Evolutionary conservation across 176 grass and related monocot genomes (phyloP), one percentile per base, ranked within the genome.

Genomic region (Thinopyrum elongatum): DNA sequence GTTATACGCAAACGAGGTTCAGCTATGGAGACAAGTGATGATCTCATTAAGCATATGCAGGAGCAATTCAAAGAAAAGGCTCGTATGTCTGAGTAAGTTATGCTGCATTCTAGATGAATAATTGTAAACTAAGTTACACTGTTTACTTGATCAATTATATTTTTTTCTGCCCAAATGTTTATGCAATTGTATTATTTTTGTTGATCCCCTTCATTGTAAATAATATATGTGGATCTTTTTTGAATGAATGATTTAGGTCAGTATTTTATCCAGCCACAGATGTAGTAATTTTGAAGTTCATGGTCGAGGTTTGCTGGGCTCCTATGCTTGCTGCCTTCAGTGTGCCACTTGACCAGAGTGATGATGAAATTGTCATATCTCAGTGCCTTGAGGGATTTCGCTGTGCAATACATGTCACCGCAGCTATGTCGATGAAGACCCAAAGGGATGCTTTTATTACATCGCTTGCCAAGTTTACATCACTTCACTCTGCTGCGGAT

Each of bases 321-420:
- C 97, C 97, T 60, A 99, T 99, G 97, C 86, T 99, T 88, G 97
- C 94, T 71, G 97, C 97, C 31, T 99, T 99, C 87, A 99, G 97
- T 77, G 97, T 99, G 75, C 97, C 97, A 83, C 92, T 99, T 87
- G 97, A 99, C 85, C 94, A 88, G 83, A 99, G 88, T 79, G 97
- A 92, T 21, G 94, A 99, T 15, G 92, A 96, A 83, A 86, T 91
- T 57, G 84, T 96, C 35, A 91, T 94, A 90, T 85, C 90, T 22
- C 92, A 94, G 88, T 99, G 97, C 72, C 88, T 99, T 73, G 92
- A 99, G 90, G 97, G 97, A 78, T 96, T 99, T 88, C 94, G 94
- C 44, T 84, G 89, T 90, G 97, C 97, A 47, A 89, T 99, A 75
- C 97, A 99, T 89, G 94, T 99, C 33, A 99, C 97, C 34, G 97